These are phyloP conservation scores for Endoconidiophora polonica DNA, from an alignment of 2,329 filamentous ascomycete genomes.

Conservation along the genomic window DNA sequence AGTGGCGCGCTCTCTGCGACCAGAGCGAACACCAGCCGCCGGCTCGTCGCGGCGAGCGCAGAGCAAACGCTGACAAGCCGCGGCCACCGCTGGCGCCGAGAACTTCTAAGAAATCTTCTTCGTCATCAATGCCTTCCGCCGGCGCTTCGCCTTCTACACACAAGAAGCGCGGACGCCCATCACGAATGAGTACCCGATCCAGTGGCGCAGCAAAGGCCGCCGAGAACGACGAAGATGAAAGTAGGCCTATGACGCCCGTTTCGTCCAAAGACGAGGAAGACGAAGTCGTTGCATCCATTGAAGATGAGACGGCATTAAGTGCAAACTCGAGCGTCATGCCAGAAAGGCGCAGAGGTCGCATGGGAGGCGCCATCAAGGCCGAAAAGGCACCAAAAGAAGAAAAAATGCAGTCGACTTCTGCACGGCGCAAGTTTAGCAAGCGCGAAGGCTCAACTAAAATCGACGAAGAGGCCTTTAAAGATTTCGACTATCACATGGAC, in stretches of 20 bases:
- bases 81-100: neutral
- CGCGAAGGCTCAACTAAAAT: conserved; percentile 62
- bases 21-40: conserved; percentile 94
- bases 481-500: conserved; percentile 81
- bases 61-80: conserved; percentile 39
- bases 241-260: conserved; percentile 1
- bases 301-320: conserved; percentile 24
- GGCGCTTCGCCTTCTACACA: conserved; percentile 14
- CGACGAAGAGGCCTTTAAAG: conserved; percentile 78
- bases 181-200: conserved; percentile 23
- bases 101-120: neutral
- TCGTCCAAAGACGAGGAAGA: conserved; percentile 14
- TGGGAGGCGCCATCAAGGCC: conserved; percentile 23
- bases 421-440: conserved; percentile 71
- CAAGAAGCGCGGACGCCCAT: conserved; percentile 26
- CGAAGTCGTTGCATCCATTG: conserved; percentile 24
- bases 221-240: conserved; percentile 15
- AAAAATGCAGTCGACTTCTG: conserved; percentile 61
- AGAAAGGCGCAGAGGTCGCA: conserved; percentile 23
- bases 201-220: conserved; percentile 20
- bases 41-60: conserved; percentile 68
- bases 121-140: neutral
- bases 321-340: conserved; percentile 15
- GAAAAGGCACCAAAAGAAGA: conserved; percentile 24
- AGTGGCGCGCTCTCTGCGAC: conserved; percentile 87